Evolutionary conservation across 306 rosid genomes (phyloP).

Genomic region (Biancaea sappan): DNA sequence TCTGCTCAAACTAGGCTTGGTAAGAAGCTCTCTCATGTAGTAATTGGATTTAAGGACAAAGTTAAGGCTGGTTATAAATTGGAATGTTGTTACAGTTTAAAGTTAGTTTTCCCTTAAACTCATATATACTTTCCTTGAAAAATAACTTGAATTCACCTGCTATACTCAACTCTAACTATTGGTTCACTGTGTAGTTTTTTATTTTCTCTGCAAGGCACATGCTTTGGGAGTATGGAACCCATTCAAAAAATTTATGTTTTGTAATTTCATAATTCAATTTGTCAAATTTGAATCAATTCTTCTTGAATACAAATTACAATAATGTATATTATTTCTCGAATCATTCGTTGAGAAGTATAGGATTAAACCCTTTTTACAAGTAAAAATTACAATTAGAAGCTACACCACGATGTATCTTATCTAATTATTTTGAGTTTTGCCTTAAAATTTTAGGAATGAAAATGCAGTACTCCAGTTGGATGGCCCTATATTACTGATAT

Average conservation of each 20-base stretch:
- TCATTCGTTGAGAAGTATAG: no score
- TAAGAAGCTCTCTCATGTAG: slow-evolving; percentile 36
- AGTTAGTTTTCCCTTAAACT: not conserved
- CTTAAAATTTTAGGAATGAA: slow-evolving; percentile 26
- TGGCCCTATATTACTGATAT: slow-evolving; percentile 31
- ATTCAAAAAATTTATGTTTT: no score
- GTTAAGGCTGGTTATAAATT: slow-evolving; percentile 5
- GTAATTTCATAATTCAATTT: no score
- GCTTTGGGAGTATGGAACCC: no score
- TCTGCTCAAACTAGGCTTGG: slow-evolving; percentile 84
- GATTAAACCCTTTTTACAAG: no score
- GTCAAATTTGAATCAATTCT: no score
- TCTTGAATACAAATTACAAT: no score
- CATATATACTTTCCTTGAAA: not conserved
- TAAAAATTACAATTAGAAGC: slow-evolving; percentile 17
- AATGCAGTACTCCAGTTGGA: slow-evolving; percentile 15
- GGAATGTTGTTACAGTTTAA: slow-evolving; percentile 3
- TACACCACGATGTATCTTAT: not conserved
- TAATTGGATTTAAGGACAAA: slow-evolving; percentile 12
- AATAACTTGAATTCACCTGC: slow-evolving; percentile 11
- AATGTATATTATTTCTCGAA: no score
- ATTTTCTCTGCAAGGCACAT: not conserved
- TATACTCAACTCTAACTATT: not conserved
- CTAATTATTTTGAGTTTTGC: slow-evolving; percentile 27
- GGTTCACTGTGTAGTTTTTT: not conserved